These are phyloP conservation scores for Candida ipomoeae DNA, from an alignment of 805 yeast genomes.

Conservation along the genomic window DNA sequence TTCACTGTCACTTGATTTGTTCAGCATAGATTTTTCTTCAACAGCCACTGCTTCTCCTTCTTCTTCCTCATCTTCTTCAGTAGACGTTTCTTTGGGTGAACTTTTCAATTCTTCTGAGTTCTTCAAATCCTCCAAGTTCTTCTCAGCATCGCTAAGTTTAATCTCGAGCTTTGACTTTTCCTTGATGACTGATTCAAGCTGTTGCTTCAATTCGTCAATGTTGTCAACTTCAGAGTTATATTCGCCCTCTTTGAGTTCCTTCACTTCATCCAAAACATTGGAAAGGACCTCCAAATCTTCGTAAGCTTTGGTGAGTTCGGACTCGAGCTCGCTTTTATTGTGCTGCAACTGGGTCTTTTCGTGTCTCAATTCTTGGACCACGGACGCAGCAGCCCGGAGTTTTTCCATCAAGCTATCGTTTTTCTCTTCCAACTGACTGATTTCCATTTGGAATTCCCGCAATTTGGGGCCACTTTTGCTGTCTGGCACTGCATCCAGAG, in stretches of 20 bases:
- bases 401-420: slow-evolving; percentile 40
- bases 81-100: not conserved
- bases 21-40: not conserved
- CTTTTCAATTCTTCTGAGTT: not conserved
- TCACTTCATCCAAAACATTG: slow-evolving; percentile 10
- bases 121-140: slow-evolving; percentile 5
- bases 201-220: not conserved
- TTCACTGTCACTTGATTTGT: not conserved
- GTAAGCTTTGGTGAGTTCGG: slow-evolving; percentile 12
- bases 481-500: not conserved
- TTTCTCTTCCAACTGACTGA: slow-evolving; percentile 21
- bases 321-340: slow-evolving; percentile 6
- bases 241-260: slow-evolving; percentile 1
- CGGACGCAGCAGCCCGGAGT: slow-evolving; percentile 36
- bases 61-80: not conserved
- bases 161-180: slow-evolving; percentile 15
- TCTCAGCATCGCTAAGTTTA: not conserved
- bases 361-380: slow-evolving; percentile 30
- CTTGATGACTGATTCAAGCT: not conserved
- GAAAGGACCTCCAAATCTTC: slow-evolving; percentile 12
- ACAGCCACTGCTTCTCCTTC: not conserved
- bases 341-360: slow-evolving; percentile 6
- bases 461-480: slow-evolving; percentile 17
- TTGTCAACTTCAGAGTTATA: not conserved
- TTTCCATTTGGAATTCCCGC: slow-evolving; percentile 9